Evolutionary conservation across 352 stramenopile genomes (phyloP), one percentile per base, ranked within the genome.

Genomic region (Pythium plurisporium): DNA sequence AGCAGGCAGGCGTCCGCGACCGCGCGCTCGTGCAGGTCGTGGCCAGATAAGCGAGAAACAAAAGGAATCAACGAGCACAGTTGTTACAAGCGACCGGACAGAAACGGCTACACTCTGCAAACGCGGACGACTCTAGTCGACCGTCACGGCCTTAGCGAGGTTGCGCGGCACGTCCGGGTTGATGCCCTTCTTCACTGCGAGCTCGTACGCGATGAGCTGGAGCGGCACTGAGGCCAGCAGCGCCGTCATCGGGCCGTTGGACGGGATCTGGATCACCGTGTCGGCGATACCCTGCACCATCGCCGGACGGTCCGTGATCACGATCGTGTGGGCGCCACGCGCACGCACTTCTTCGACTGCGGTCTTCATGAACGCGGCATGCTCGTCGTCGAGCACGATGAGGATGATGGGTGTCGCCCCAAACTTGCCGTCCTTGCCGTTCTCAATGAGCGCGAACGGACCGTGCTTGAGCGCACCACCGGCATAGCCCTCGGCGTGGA

Each of bases 381-480:
- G 94, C 55, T 98, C 87, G 67, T 99, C 96, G 70, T 99, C 96
- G 25, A 99, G 69, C 63, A 99, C 97, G 45, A 99, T 86, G 51
- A 98, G 82, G 46, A 99, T 98, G 66, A 99, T 98, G 10, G 96
- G 96, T 29, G 96, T 99, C 12, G 92, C 76, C n/a, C 96, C 96
- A 45, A 96, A 96, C 57, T 97, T 96, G 49, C 91, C 94, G 38
- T 94, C 93, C 48, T 97, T 87, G 37, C 86, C 74, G 57, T 73
- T 78, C 67, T 99, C 97, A 67, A 99, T 99, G 5, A 99, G 79
- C n/a, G 97, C 96, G 59, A 99, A 99, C 4, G 97, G 96, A 10
- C 96, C 97, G 74, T 99, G 97, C 78, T 99, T 99, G 46, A 99
- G 79, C 37, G 97, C 97, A 25, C 96, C 96, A 23, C 96, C 97